These are phyloP conservation scores for Yarrowia bubula DNA, from an alignment of 805 yeast species.

Conservation along the genomic window DNA sequence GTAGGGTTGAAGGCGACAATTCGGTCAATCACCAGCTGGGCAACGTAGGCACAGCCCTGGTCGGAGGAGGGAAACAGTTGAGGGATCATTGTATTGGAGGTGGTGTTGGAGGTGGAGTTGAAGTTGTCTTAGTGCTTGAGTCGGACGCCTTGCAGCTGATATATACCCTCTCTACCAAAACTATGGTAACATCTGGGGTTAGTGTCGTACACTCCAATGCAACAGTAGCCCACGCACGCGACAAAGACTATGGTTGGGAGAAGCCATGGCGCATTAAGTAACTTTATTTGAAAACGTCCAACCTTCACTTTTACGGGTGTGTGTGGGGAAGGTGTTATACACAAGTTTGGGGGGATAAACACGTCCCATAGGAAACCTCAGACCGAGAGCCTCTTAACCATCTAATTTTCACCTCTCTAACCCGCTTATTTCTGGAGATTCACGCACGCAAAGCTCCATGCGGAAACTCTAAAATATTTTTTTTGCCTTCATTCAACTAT, in stretches of 20 bases:
- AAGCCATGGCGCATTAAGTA: constrained; percentile 4
- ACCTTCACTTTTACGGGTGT: not conserved
- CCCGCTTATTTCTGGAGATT: too few species aligned
- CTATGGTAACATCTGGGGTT: constrained; percentile 23
- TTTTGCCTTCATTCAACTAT: not conserved
- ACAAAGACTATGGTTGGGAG: constrained; percentile 22
- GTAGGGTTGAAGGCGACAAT: constrained; percentile 50
- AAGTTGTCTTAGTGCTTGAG: not conserved
- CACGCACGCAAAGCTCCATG: too few species aligned
- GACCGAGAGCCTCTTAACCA: too few species aligned
- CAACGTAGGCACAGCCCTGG: constrained; percentile 41
- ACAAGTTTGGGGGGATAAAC: not conserved
- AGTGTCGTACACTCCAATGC: constrained; percentile 3
- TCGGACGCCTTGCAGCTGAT: not conserved
- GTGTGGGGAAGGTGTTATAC: not conserved
- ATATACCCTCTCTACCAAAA: constrained; percentile 2
- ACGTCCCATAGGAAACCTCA: not conserved
- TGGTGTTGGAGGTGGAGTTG: not conserved
- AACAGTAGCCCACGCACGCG: constrained; percentile 21
- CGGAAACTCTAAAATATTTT: not conserved
- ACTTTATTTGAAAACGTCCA: not conserved
- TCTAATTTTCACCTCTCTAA: too few species aligned
- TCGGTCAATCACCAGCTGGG: constrained; percentile 46
- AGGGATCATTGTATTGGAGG: constrained; percentile 4
- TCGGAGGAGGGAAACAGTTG: constrained; percentile 28